Base-by-base conservation (phyloP, 176 grass and related monocot genomes). In the Zoysia pacifica region DNA sequence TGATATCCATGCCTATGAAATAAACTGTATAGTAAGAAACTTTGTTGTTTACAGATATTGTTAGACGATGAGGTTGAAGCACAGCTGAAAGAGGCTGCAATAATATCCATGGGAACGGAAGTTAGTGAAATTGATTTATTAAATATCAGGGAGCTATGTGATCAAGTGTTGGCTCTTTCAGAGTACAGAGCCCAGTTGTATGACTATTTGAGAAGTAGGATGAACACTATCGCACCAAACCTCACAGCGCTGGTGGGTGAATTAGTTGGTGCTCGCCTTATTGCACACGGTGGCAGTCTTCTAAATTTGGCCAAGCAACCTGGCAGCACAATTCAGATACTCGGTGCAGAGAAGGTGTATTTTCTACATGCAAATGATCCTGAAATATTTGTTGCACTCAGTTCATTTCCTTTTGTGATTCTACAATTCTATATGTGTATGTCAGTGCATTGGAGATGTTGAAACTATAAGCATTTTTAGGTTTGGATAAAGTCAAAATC, bases 61-160 rank as follows among this genome's bases (percentile, higher is more conserved):
- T 51, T 87, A 36, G 75, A 77, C 7, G 92, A 93, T 79, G 97
- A 99, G 0, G 77, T 82, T 15, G 97, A 99, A 93, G 65, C 84
- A 43, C 76, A 95, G 72, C 38, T 96, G 44, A 99, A 96, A 79
- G 97, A 91, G 83, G 88, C 84, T 68, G 81, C 93, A 20, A 84
- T 91, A 11, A 93, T 99, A 82, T 99, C 97, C 39, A 99, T 96
- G 97, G 97, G 93, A 18, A 99, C 93, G 47, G 97, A 99, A 96
- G 89, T 96, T 80, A 93, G 74, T 69, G 93, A 96, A 14, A 65
- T 93, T 82, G 97, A 99, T 49, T 81, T 99, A 41, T 50, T 83
- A 74, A 99, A 96, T 65, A 99, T 96, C 19, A 93, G 73, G 45
- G 90, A 96, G 49, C 86, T 96, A 13, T 94, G 92, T 41, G 93